Conservation (phyloP, 2,329 filamentous ascomycete species). For the Microsporum canis region DNA sequence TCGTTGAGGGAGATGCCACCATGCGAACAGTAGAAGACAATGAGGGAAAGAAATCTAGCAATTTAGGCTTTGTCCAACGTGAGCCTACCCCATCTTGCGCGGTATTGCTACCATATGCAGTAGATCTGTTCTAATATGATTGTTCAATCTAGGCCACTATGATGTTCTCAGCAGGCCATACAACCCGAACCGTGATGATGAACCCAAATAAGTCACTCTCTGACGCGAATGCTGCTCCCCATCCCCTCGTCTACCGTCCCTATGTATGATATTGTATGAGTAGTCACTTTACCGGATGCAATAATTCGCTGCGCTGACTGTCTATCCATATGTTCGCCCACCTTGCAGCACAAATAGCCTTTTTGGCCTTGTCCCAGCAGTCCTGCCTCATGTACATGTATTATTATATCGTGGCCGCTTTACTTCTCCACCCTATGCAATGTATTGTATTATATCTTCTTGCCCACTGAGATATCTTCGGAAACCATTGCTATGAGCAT, state of each 20-base stretch:
- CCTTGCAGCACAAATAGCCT: neutral
- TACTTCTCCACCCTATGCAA: neutral
- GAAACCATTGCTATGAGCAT: no score
- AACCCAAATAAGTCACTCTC: neutral
- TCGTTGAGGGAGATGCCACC: conserved; percentile 69
- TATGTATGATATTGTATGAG: neutral
- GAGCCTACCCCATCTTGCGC: conserved; percentile 30
- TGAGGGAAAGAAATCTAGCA: conserved; percentile 54
- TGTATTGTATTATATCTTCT: neutral
- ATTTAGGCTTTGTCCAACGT: conserved; percentile 70
- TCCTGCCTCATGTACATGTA: neutral
- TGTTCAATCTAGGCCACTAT: neutral
- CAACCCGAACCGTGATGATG: neutral
- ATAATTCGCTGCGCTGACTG: neutral
- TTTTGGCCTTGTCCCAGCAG: neutral
- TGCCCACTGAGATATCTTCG: no score
- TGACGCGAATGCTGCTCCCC: neutral
- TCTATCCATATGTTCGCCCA: neutral
- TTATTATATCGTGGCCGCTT: neutral
- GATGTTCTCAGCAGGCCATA: neutral
- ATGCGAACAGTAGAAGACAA: conserved; percentile 56
- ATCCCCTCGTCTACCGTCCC: neutral
- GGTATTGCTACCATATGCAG: neutral
- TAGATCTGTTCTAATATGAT: neutral
- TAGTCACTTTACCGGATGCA: neutral